Percentiles rank a stretch among this genome's conserved stretches.
These are phyloP conservation scores for Glutinoglossum americanum DNA, from an alignment of 495 filamentous ascomycete genomes.

Conservation along the genomic window DNA sequence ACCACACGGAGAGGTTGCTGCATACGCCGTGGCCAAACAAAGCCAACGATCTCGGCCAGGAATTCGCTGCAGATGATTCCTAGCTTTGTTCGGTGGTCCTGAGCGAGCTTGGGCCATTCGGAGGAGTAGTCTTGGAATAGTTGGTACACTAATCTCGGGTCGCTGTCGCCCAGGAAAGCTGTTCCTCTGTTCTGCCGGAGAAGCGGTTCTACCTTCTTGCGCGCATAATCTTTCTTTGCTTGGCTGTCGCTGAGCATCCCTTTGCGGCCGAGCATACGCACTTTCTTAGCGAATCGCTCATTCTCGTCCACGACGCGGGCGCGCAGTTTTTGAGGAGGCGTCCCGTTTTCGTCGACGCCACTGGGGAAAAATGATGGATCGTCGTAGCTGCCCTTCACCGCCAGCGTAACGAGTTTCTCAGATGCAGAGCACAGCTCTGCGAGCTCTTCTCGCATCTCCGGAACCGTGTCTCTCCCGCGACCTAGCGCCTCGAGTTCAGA, in stretches of 20 bases:
- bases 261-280: conserved; percentile 20
- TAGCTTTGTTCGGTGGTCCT: conserved; percentile 22
- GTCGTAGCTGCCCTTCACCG: conserved; percentile 22
- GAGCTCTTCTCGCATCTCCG: conserved; percentile 21
- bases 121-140: conserved; percentile 21
- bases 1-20: conserved; percentile 17
- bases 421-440: conserved; percentile 19
- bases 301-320: conserved; percentile 22
- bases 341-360: conserved; percentile 17
- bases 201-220: conserved; percentile 17
- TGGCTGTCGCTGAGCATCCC: conserved; percentile 13
- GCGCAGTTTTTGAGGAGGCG: conserved; percentile 20
- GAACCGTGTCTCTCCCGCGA: conserved; percentile 18
- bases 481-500: conserved; percentile 23
- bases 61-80: conserved; percentile 24
- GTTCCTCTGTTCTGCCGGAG: conserved; percentile 20
- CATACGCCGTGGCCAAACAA: conserved; percentile 22
- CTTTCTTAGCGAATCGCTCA: conserved; percentile 15
- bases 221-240: conserved; percentile 16
- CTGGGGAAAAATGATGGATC: conserved; percentile 22
- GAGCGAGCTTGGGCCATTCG: conserved; percentile 20
- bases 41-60: conserved; percentile 20
- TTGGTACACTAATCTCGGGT: conserved; percentile 21
- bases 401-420: conserved; percentile 20
- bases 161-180: conserved; percentile 21